Base-by-base conservation (phyloP, 2,329 filamentous ascomycete species). In the Hymenoscyphus linearis region DNA sequence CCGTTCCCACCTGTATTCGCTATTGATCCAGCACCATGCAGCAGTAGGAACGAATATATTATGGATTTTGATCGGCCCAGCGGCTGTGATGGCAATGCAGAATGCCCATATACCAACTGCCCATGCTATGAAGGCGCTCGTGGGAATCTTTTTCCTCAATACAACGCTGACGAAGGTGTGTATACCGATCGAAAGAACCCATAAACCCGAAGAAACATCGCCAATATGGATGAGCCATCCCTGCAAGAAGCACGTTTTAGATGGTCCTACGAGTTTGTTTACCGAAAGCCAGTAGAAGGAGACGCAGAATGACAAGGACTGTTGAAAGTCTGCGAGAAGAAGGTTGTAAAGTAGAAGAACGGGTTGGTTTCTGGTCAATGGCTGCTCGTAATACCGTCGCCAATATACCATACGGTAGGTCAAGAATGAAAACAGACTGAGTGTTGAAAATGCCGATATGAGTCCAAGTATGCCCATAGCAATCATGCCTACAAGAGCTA, bases 291-390 rank as follows among this genome's bases (percentile, higher is more conserved):
- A 64, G 26, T 61, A 54, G 37, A 59, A 58, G 62, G 56, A 52
- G 36, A 65, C 56, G 18, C 61, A 37, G 36, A 64, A 64, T 35
- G 37, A 50, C 9, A 64, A 35, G 9, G 55, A 54, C 35, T 59
- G 60, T 53, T 64, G 62, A 16, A 50, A 61, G 37, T 64, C 62
- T 57, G 62, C 62, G 50, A 64, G 53, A n/a, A 64, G n/a, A 27
- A 64, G 60, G 57, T 62, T 64, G 52, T 57, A 64, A 44, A 64
- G 57, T 26, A 63, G 52, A 26, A 63, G 54, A 16, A 63, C 26
- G 26, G 47, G 47, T 55, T 63, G 61, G 37, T 63, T 61, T 7
- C n/a, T 31, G 27, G 18, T 27, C 22, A 52, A 50, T 31, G 52
- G 54, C n/a, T 36, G 25, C 2, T 50, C 18, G 47, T 58, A 58